Evolutionary conservation across 257 asterid species (phyloP).

Genomic region (Anisodus acutangulus): DNA sequence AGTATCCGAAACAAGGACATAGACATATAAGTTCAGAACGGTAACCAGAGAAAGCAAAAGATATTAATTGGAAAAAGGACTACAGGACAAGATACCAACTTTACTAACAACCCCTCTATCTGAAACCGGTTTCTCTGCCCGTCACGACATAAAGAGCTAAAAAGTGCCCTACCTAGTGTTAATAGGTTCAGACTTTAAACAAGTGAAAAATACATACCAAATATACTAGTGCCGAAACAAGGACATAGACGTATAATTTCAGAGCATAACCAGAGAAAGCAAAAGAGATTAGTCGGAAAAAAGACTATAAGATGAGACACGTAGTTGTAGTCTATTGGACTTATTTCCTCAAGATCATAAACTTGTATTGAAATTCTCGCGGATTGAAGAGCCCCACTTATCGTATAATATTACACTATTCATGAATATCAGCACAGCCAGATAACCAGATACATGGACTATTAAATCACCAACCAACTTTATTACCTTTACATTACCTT

Average conservation of each 20-base stretch:
- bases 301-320: neutral
- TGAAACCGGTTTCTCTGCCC: neutral
- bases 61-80: neutral
- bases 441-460: neutral
- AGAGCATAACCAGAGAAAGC: neutral
- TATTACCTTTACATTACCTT: neutral
- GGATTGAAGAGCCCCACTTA: neutral
- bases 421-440: neutral
- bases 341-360: neutral
- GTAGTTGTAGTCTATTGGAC: neutral
- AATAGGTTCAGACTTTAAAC: neutral
- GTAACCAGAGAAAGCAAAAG: conserved; percentile 1
- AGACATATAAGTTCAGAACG: neutral
- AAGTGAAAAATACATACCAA: neutral
- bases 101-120: neutral
- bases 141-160: neutral
- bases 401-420: neutral
- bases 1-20: neutral
- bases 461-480: neutral
- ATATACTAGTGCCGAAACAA: neutral
- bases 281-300: neutral
- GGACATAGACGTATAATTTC: neutral
- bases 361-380: neutral
- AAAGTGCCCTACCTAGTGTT: conserved; percentile 10
- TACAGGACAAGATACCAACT: neutral